phyloP scores from a whole-genome alignment of 2,329 filamentous ascomycete genomes.

The Juglanconis oblonga region DNA sequence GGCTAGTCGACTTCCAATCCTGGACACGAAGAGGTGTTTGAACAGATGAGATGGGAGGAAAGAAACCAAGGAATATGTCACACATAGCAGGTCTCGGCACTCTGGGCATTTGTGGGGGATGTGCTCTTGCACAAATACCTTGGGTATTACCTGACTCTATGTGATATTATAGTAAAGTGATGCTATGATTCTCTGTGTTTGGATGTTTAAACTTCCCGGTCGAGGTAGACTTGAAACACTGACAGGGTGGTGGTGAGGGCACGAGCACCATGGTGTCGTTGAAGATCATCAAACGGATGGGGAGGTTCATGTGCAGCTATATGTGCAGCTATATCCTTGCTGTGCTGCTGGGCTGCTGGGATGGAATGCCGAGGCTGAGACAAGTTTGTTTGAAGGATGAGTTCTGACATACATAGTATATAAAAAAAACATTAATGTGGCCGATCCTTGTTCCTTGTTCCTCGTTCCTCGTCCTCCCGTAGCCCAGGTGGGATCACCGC shows the following conservation, averaged over 20 bases:
- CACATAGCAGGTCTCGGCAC: neutral
- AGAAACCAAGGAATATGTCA: neutral
- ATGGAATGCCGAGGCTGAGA: neutral
- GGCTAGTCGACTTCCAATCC: neutral
- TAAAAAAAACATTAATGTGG: too few relatives aligned
- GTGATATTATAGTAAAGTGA: neutral
- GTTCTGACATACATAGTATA: too few relatives aligned
- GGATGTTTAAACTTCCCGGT: neutral
- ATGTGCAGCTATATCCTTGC: neutral
- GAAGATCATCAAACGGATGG: neutral
- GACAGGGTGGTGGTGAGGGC: neutral
- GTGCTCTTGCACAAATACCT: neutral
- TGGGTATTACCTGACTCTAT: neutral
- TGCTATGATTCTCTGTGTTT: neutral
- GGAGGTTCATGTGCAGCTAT: neutral
- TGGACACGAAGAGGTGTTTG: neutral
- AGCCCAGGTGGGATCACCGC: too few relatives aligned
- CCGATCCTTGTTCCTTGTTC: too few relatives aligned
- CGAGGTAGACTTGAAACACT: neutral
- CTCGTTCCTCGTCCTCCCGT: too few relatives aligned
- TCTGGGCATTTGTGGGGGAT: neutral
- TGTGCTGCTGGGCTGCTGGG: neutral
- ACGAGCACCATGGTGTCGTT: neutral
- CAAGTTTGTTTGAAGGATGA: too few relatives aligned
- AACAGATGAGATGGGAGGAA: neutral